phyloP scores from a whole-genome alignment of 345 rosid species.

The Hibiscus tridactylites region DNA sequence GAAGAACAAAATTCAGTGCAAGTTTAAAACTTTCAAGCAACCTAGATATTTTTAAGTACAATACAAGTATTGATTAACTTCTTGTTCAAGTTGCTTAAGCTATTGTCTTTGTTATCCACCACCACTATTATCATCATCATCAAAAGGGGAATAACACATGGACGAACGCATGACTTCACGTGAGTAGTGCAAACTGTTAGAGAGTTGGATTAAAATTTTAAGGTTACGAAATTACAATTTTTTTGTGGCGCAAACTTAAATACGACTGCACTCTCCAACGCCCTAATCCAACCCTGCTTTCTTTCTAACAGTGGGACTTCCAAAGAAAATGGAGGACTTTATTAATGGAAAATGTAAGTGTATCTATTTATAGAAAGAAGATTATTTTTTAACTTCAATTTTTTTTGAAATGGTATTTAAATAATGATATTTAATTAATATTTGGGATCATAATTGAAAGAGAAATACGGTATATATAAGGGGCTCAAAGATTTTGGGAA shows the following conservation, averaged over 20 bases:
- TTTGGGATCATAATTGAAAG: background rate
- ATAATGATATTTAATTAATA: background rate
- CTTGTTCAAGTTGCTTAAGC: background rate
- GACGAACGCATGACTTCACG: too few species aligned
- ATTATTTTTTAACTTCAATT: background rate
- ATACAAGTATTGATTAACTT: background rate
- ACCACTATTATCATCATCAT: too few species aligned
- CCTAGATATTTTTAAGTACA: background rate
- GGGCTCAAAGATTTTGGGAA: too few species aligned
- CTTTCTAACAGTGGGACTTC: background rate
- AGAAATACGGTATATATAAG: background rate
- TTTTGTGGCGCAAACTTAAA: too few species aligned
- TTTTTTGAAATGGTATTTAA: too few species aligned
- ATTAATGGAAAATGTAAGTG: background rate
- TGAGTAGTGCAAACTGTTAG: too few species aligned
- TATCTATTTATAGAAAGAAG: background rate
- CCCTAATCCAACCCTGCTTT: background rate
- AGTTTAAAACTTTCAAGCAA: background rate
- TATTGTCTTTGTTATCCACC: background rate
- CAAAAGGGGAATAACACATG: too few species aligned
- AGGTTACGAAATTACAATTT: too few species aligned
- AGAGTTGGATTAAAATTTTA: too few species aligned
- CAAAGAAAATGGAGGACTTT: background rate
- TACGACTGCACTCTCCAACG: too few species aligned
- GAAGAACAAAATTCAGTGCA: background rate